phyloP scores from a whole-genome alignment of 140 eudicot species.

The Flaveria floridana region DNA sequence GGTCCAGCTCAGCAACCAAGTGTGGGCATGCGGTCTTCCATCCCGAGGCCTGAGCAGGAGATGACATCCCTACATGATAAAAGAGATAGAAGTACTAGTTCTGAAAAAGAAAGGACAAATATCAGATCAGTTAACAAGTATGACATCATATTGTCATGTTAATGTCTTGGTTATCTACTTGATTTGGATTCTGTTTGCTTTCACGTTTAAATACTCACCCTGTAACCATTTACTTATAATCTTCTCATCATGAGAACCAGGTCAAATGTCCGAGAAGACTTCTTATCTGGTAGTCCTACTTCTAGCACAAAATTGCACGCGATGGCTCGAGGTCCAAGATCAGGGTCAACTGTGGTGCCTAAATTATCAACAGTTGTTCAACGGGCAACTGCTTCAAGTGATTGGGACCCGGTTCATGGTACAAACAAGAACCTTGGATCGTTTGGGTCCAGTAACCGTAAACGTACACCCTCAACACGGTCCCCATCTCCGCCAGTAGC shows the following conservation, averaged over 20 bases:
- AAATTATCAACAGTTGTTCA: slow-evolving; percentile 49
- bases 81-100: slow-evolving; percentile 53
- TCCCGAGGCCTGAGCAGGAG: slow-evolving; percentile 64
- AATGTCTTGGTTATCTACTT: neutral
- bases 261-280: slow-evolving; percentile 63
- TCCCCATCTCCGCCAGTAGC: slow-evolving; percentile 86
- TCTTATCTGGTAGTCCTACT: slow-evolving; percentile 56
- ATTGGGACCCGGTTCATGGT: slow-evolving; percentile 63
- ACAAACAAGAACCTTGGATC: slow-evolving; percentile 55
- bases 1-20: slow-evolving; percentile 47
- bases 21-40: slow-evolving; percentile 56
- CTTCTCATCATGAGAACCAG: slow-evolving; percentile 31
- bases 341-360: slow-evolving; percentile 53
- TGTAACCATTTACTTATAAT: slow-evolving; percentile 12
- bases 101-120: slow-evolving; percentile 69
- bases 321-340: slow-evolving; percentile 71
- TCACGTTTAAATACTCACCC: neutral
- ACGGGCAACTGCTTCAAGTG: slow-evolving; percentile 51
- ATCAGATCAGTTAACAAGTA: slow-evolving; percentile 68
- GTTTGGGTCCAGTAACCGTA: slow-evolving; percentile 52
- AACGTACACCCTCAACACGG: slow-evolving; percentile 59
- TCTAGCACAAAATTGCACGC: slow-evolving; percentile 59
- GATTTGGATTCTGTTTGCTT: slow-evolving; percentile 1
- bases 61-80: slow-evolving; percentile 51
- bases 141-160: slow-evolving; percentile 18